Conservation (phyloP, 192 early-diverging fungal species). For the Entrophospora sp. region DNA sequence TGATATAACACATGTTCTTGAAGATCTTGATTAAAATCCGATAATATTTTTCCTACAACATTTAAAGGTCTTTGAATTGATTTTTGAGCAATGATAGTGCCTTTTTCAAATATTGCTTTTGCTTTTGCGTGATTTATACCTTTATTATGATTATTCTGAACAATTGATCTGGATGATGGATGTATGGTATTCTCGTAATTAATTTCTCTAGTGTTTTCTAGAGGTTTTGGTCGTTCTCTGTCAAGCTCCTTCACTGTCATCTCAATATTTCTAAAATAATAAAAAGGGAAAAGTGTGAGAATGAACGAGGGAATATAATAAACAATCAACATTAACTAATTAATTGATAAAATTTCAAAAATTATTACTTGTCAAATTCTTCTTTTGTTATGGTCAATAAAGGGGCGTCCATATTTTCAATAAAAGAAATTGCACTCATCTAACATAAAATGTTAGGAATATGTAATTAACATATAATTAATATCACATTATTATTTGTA, state of each 20-base stretch:
- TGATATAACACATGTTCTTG: too few species aligned
- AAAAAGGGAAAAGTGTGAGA: background rate
- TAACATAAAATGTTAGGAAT: slow-evolving; percentile 17
- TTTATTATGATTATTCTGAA: slow-evolving; percentile 14
- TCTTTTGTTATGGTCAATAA: slow-evolving; percentile 67
- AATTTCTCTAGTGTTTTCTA: slow-evolving; percentile 31
- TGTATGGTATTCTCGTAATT: slow-evolving; percentile 36
- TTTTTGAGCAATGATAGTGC: slow-evolving; percentile 55
- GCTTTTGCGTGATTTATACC: slow-evolving; percentile 42
- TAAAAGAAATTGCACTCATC: slow-evolving; percentile 71
- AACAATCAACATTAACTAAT: too few species aligned
- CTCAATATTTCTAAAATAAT: slow-evolving; percentile 46
- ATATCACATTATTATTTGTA: too few species aligned
- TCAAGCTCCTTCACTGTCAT: slow-evolving; percentile 65
- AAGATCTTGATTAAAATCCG: slow-evolving; percentile 43
- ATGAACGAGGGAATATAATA: background rate
- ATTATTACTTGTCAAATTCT: slow-evolving; percentile 56
- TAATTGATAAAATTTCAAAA: background rate
- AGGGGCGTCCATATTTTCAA: slow-evolving; percentile 71
- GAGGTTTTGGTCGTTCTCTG: slow-evolving; percentile 38
- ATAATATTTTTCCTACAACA: slow-evolving; percentile 63
- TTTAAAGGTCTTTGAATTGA: slow-evolving; percentile 66
- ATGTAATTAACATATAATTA: too few species aligned
- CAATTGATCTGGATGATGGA: slow-evolving; percentile 27
- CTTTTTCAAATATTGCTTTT: slow-evolving; percentile 38